Evolutionary conservation across 1,284 basidiomycete genomes (phyloP).

Genomic region (Sphagnurus paluster): DNA sequence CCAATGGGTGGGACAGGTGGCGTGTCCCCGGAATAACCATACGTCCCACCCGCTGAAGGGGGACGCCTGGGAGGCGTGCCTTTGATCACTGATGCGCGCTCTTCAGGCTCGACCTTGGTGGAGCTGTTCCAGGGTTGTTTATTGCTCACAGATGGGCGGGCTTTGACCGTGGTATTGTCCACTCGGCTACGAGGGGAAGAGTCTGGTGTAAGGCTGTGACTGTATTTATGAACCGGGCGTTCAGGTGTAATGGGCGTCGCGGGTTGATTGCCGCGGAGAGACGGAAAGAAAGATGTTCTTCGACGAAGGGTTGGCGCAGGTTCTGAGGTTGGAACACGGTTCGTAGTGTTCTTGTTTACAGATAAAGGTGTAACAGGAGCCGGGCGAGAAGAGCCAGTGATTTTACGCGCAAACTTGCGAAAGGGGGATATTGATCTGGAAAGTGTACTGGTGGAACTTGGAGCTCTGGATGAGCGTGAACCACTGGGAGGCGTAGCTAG

Average conservation of each 20-base stretch:
- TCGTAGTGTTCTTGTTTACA: conserved; percentile 38
- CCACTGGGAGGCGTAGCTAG: conserved; percentile 63
- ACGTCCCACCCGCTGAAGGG: conserved; percentile 44
- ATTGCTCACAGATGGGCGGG: conserved; percentile 28
- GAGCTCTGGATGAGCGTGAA: conserved; percentile 41
- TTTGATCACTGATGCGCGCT: conserved; percentile 47
- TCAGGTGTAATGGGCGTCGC: conserved; percentile 53
- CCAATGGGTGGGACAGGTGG: conserved; percentile 47
- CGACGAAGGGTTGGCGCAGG: conserved; percentile 48
- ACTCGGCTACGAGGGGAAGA: conserved; percentile 51
- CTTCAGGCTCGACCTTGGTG: conserved; percentile 62
- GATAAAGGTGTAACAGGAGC: conserved; percentile 52
- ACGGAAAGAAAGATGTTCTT: conserved; percentile 58
- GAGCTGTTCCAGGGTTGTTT: conserved; percentile 78
- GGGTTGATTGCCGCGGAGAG: conserved; percentile 41
- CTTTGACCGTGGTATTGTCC: conserved; percentile 42
- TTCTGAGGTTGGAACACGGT: conserved; percentile 53
- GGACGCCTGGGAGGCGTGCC: conserved; percentile 49
- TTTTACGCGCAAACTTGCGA: conserved; percentile 68
- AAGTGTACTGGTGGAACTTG: conserved; percentile 52
- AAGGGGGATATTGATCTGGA: conserved; percentile 78
- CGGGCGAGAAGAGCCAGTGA: conserved; percentile 46
- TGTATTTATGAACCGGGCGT: conserved; percentile 64
- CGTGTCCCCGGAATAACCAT: conserved; percentile 35
- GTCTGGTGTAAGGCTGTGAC: conserved; percentile 68